Evolutionary conservation across 2,329 filamentous ascomycete genomes (phyloP).

Genomic region (Colletotrichum acutatum): DNA sequence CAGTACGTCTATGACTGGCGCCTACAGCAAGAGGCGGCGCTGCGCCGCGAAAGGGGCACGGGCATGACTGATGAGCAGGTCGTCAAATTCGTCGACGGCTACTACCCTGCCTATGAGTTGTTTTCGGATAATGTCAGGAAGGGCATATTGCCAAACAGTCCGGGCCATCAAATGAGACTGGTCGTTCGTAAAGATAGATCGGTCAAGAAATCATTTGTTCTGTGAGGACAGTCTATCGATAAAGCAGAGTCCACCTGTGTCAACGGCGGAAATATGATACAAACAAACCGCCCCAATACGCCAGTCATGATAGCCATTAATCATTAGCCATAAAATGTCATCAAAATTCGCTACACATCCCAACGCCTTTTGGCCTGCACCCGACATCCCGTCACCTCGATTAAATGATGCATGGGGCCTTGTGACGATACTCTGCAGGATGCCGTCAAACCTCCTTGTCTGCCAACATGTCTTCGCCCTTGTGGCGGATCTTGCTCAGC

Average conservation of each 20-base stretch:
- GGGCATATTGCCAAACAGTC: slow-evolving; percentile 64
- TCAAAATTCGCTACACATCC: slow-evolving; percentile 20
- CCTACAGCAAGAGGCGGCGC: slow-evolving; percentile 78
- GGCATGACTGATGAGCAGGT: slow-evolving; percentile 90
- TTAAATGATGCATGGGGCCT: background rate
- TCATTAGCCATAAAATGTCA: slow-evolving; percentile 34
- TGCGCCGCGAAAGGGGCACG: slow-evolving; percentile 73
- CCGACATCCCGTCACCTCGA: background rate
- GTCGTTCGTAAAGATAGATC: slow-evolving; percentile 70
- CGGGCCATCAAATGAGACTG: slow-evolving; percentile 68
- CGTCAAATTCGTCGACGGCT: slow-evolving; percentile 74
- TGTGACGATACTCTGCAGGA: background rate
- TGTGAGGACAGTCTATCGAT: slow-evolving; percentile 44
- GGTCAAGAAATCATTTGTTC: slow-evolving; percentile 65
- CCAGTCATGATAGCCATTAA: slow-evolving; percentile 12
- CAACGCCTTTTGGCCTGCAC: background rate
- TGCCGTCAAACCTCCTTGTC: slow-evolving; percentile 48
- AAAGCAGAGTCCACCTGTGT: background rate
- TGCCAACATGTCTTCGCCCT: slow-evolving; percentile 66
- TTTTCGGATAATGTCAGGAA: slow-evolving; percentile 69
- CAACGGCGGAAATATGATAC: background rate
- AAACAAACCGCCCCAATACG: background rate
- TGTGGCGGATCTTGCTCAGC: slow-evolving; percentile 64
- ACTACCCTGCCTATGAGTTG: slow-evolving; percentile 79
- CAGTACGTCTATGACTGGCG: slow-evolving; percentile 88